phyloP scores from a whole-genome alignment of 2,329 filamentous ascomycete species.

The Talaromyces sp. region DNA sequence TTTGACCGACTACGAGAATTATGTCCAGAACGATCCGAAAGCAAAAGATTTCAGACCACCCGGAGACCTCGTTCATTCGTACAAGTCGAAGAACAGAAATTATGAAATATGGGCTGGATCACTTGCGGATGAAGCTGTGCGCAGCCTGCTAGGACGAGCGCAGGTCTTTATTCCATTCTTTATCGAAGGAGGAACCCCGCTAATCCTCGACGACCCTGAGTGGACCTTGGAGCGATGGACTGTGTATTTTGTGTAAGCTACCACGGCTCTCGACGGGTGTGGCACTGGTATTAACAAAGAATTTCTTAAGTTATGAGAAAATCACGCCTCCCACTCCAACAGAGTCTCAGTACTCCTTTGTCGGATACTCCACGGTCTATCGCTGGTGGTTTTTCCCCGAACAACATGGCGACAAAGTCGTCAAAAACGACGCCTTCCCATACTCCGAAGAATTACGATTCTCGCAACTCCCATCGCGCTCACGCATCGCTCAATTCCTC shows the following conservation, averaged over 20 bases:
- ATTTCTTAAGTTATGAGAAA: conserved; percentile 52
- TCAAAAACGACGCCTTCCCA: conserved; percentile 44
- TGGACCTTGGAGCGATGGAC: conserved; percentile 79
- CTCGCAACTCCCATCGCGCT: conserved; percentile 66
- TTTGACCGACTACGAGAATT: conserved; percentile 58
- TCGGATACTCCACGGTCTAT: conserved; percentile 88
- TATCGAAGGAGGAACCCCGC: conserved; percentile 85
- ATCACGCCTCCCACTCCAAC: conserved; percentile 41
- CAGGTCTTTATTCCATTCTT: conserved; percentile 81
- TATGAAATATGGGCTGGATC: conserved; percentile 84
- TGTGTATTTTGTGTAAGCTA: conserved; percentile 72
- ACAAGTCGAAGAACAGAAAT: conserved; percentile 57
- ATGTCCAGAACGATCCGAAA: conserved; percentile 45
- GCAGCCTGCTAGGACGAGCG: conserved; percentile 70
- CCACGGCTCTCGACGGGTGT: not conserved
- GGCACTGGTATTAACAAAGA: conserved; percentile 20
- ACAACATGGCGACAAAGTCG: conserved; percentile 37
- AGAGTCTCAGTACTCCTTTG: conserved; percentile 68
- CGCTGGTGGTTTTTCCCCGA: conserved; percentile 64
- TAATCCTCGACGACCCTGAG: conserved; percentile 68
- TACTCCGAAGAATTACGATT: conserved; percentile 45
- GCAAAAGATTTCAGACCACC: conserved; percentile 63
- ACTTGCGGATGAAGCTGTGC: conserved; percentile 65
- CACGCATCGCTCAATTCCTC: conserved; percentile 88
- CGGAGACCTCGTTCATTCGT: conserved; percentile 64